Evolutionary conservation across 2,329 filamentous ascomycete genomes (phyloP).

Genomic region (Talaromyces islandicus): DNA sequence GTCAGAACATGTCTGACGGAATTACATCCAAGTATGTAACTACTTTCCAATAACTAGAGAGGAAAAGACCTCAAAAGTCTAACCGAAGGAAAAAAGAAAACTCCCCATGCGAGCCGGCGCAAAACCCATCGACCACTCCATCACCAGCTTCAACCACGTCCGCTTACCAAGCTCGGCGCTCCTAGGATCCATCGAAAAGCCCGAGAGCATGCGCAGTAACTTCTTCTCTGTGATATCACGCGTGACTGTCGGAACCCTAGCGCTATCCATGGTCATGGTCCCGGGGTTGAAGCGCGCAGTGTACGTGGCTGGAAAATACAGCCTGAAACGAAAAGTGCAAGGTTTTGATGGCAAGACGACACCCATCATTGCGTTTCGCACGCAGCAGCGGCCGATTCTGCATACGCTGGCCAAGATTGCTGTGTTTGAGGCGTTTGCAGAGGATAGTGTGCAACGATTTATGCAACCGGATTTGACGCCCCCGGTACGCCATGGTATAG

Average conservation of each 20-base stretch:
- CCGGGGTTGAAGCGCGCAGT: slow-evolving; percentile 15
- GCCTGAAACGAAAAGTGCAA: slow-evolving; percentile 14
- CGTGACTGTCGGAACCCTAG: slow-evolving; percentile 14
- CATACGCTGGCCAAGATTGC: slow-evolving; percentile 16
- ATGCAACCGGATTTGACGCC: background rate
- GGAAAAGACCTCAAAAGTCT: background rate
- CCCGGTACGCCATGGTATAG: slow-evolving; percentile 9
- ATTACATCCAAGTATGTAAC: slow-evolving; percentile 18
- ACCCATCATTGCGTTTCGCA: slow-evolving; percentile 19
- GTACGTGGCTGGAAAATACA: slow-evolving; percentile 16
- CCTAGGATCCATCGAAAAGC: slow-evolving; percentile 17
- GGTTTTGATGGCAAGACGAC: slow-evolving; percentile 7
- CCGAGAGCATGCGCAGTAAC: slow-evolving; percentile 15
- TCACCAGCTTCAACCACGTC: slow-evolving; percentile 30
- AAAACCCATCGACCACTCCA: slow-evolving; percentile 24
- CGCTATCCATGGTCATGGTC: slow-evolving; percentile 11
- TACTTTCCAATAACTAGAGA: no score
- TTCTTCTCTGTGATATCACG: slow-evolving; percentile 21
- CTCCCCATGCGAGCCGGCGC: slow-evolving; percentile 21
- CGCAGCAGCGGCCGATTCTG: slow-evolving; percentile 20
- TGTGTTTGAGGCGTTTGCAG: slow-evolving; percentile 15
- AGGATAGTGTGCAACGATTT: background rate
- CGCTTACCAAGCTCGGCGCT: slow-evolving; percentile 19
- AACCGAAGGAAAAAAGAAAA: slow-evolving; percentile 1
- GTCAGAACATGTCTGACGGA: slow-evolving; percentile 21